Percentiles rank a stretch among this genome's conserved stretches.
These are phyloP conservation scores for Fusarium fracticaudum DNA, from an alignment of 2,329 filamentous ascomycete species.

Conservation along the genomic window DNA sequence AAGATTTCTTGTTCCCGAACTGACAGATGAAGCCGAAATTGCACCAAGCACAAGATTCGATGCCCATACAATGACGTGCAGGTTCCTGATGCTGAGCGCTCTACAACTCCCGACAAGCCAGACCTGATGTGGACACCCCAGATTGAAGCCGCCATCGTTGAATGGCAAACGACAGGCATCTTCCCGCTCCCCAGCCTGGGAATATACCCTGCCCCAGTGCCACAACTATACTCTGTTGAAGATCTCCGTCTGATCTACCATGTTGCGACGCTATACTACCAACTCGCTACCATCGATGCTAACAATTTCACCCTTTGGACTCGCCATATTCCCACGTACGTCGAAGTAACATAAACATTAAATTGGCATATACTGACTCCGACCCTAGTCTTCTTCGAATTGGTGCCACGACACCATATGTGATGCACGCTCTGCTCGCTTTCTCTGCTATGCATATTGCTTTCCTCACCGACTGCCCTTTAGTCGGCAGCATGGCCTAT, in stretches of 20 bases:
- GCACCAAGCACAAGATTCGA: constrained; percentile 97
- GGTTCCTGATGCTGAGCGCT: constrained; percentile 67
- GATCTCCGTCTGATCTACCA: constrained; percentile 92
- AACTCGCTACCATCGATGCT: constrained; percentile 79
- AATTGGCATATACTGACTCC: constrained; percentile 22
- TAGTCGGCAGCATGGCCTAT: constrained; percentile 88
- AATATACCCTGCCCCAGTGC: constrained; percentile 78
- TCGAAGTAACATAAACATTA: constrained; percentile 30
- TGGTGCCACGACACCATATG: constrained; percentile 82
- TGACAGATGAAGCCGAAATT: constrained; percentile 79
- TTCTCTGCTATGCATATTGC: constrained; percentile 96
- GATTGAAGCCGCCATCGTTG: constrained; percentile 81
- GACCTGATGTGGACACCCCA: constrained; percentile 87
- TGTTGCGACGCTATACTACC: constrained; percentile 84
- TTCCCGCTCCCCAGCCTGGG: constrained; percentile 87
- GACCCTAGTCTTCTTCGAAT: constrained; percentile 68
- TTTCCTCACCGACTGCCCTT: constrained; percentile 84
- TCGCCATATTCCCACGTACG: constrained; percentile 90
- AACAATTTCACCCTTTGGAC: constrained; percentile 93
- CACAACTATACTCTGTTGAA: constrained; percentile 76
- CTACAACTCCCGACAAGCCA: constrained; percentile 69
- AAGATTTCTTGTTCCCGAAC: background rate
- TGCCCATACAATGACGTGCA: constrained; percentile 97
- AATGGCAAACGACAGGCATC: constrained; percentile 84
- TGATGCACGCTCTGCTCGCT: constrained; percentile 92